Evolutionary conservation across 768 basidiomycete species (phyloP).

Genomic region (Tricholoma sp.): DNA sequence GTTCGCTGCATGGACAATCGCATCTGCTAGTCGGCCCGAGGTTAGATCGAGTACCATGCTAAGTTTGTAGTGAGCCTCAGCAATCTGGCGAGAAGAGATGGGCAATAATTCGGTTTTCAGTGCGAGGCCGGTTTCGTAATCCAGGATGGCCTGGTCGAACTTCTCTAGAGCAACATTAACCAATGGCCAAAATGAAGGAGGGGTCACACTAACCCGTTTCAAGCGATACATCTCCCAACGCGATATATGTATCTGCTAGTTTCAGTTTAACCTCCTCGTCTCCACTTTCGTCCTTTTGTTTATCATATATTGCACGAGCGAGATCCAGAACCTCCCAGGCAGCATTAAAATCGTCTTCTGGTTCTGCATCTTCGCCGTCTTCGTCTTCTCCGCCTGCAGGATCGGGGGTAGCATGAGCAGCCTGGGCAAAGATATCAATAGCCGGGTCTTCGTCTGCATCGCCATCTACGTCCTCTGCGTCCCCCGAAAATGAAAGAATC

Average conservation of each 20-base stretch:
- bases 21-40: constrained; percentile 74
- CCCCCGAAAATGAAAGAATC: constrained; percentile 77
- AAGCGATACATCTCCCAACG: constrained; percentile 92
- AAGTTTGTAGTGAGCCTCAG: constrained; percentile 91
- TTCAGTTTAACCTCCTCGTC: constrained; percentile 67
- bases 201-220: constrained; percentile 73
- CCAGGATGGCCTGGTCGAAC: constrained; percentile 89
- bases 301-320: constrained; percentile 81
- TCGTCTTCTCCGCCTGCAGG: constrained; percentile 48
- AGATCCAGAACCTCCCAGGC: constrained; percentile 98
- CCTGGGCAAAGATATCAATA: constrained; percentile 62
- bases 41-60: constrained; percentile 92
- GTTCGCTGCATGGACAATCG: constrained; percentile 75
- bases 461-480: constrained; percentile 55
- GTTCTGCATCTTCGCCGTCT: constrained; percentile 68
- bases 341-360: constrained; percentile 96
- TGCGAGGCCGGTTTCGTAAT: constrained; percentile 73
- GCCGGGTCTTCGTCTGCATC: constrained; percentile 45
- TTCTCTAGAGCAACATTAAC: constrained; percentile 56
- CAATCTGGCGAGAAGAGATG: constrained; percentile 86
- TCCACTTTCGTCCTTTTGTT: constrained; percentile 46
- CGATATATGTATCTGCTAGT: constrained; percentile 86
- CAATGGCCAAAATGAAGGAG: background rate
- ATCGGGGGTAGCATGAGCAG: constrained; percentile 40
- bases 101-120: constrained; percentile 75